phyloP scores from a whole-genome alignment of 106 monocot genomes.

The Dendrobium nobile region DNA sequence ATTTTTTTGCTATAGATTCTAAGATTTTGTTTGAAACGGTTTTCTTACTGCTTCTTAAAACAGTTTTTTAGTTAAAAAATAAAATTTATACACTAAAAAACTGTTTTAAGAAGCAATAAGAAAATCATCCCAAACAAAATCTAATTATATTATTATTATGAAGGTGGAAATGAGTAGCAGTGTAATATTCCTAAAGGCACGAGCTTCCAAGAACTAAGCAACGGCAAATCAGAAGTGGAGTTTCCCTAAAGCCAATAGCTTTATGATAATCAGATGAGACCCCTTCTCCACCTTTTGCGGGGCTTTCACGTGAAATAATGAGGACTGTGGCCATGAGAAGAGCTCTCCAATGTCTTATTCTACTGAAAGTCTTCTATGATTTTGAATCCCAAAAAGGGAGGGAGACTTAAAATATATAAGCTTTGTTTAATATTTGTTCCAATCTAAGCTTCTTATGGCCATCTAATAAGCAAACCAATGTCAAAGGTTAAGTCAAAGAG shows the following conservation, averaged over 20 bases:
- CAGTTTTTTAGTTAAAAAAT: too few relatives aligned
- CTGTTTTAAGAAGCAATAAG: too few relatives aligned
- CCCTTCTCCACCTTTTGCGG: conserved; percentile 12
- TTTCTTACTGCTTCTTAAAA: too few relatives aligned
- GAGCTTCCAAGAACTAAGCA: neutral
- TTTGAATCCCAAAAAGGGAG: conserved; percentile 8
- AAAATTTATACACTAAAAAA: too few relatives aligned
- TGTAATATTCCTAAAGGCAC: neutral
- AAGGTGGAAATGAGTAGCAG: neutral
- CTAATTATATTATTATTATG: neutral
- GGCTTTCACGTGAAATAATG: neutral
- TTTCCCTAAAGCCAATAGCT: neutral
- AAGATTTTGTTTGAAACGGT: too few relatives aligned
- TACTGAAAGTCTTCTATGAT: neutral
- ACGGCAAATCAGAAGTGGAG: neutral
- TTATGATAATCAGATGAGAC: neutral
- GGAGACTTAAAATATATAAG: neutral
- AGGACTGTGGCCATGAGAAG: neutral
- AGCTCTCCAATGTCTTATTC: neutral
- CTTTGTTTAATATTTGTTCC: too few relatives aligned
- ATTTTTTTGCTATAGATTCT: too few relatives aligned
- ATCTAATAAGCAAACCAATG: too few relatives aligned
- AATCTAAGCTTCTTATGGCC: too few relatives aligned
- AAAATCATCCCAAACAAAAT: too few relatives aligned
- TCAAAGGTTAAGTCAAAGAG: too few relatives aligned